phyloP scores from a whole-genome alignment of 2,329 filamentous ascomycete species.

The Thielaviopsis populi region DNA sequence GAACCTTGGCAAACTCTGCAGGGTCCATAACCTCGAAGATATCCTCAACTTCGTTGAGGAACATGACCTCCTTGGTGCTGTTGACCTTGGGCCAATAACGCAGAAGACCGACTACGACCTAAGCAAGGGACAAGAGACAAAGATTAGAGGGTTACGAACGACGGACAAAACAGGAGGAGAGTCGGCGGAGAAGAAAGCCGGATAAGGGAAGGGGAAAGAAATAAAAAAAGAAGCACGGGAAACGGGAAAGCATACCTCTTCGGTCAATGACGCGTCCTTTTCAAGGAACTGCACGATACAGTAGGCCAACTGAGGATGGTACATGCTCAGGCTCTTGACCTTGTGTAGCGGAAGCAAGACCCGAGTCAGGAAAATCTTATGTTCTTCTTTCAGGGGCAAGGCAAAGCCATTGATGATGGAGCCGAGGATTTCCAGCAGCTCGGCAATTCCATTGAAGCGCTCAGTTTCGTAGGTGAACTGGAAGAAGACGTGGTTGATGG shows the following conservation, averaged over 20 bases:
- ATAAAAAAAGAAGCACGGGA: conserved; percentile 12
- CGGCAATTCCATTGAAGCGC: conserved; percentile 94
- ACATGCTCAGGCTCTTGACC: conserved; percentile 98
- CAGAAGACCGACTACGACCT: conserved; percentile 86
- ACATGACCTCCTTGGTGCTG: conserved; percentile 99
- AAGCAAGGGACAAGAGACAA: conserved; percentile 18
- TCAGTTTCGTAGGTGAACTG: conserved; percentile 99
- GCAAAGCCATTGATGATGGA: conserved; percentile 99
- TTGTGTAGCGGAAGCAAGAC: conserved; percentile 92
- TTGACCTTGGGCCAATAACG: conserved; percentile 99
- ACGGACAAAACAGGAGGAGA: neutral
- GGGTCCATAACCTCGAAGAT: conserved; percentile 99
- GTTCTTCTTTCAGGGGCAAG: conserved; percentile 89
- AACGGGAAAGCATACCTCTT: conserved; percentile 55
- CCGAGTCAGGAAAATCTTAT: conserved; percentile 92
- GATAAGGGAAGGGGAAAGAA: neutral
- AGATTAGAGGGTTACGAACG: neutral
- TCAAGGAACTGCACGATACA: conserved; percentile 98
- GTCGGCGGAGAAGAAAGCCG: no score
- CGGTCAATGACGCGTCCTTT: conserved; percentile 90
- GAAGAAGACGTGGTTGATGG: conserved; percentile 99
- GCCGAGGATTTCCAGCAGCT: conserved; percentile 87
- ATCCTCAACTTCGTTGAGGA: conserved; percentile 95
- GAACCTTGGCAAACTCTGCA: conserved; percentile 94
- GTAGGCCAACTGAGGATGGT: conserved; percentile 94